Base-by-base conservation (phyloP, 768 basidiomycete genomes). In the Dacryopinax spathularia region DNA sequence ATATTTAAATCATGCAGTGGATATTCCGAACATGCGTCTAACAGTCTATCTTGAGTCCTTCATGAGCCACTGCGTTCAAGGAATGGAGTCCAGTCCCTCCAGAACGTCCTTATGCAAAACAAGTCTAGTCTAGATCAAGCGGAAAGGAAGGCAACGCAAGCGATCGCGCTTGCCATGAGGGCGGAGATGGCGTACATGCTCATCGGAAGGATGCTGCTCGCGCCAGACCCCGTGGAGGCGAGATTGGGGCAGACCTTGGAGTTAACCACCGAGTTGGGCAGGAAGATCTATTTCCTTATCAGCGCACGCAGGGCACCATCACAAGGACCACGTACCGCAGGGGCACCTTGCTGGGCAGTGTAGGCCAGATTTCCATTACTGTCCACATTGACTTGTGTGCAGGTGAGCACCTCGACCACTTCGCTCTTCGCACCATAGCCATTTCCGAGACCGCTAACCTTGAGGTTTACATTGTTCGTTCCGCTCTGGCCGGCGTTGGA, bases 391-490 rank as follows among this genome's bases (percentile, higher is more conserved):
- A 78, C 67, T 48, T 66, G 69, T 27, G 66, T 73, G 69, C 84
- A 86, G 7, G 78, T 79, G 33, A 85, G 67, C 29, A 81, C 76
- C 65, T 86, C 82, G 33, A 85, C 76, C 7, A 86, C 73, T 33
- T 61, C 69, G 67, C 80, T 77, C 61, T 75, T 73, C 0, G 71
- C 67, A 25, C 70, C 64, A 73, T 78, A 84, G 10, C 75, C 73
- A 27, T 65, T 70, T 27, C 72, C 70, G 10, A 68, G 62, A 3
- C 70, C 69, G 15, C 72, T 68, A 22, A 33, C 20, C 2, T 29
- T 7, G 29, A 48, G 29, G 18, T 25, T 33, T 13, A 41, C 56
- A 12, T 35, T 7, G 65, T 48, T 61, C 22, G 3, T 9, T n/a
- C 25, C 22, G 18, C 69, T 65, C 61, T 69, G 75, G 34, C 83